phyloP scores from a whole-genome alignment of 148 eudicot genomes.

The Rhododendron kiyosumense region DNA sequence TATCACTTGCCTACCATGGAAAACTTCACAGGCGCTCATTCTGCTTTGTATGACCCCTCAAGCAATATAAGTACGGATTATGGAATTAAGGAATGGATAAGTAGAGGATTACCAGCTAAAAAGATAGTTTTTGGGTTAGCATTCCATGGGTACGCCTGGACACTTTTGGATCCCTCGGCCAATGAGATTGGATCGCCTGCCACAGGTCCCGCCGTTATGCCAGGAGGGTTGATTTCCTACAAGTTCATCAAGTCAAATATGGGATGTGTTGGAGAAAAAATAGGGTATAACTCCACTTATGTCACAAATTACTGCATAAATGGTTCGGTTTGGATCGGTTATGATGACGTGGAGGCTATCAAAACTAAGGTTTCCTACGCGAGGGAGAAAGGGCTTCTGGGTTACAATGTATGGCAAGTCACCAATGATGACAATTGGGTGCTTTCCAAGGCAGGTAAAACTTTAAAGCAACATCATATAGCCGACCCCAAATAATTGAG shows the following conservation, averaged over 20 bases:
- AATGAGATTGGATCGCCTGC: no score
- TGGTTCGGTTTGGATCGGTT: conserved; percentile 12
- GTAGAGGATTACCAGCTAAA: no score
- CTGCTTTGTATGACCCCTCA: no score
- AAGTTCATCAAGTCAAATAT: neutral
- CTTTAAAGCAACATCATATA: neutral
- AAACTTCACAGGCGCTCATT: no score
- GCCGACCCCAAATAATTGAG: neutral
- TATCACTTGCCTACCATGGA: conserved; percentile 12
- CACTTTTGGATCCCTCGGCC: no score
- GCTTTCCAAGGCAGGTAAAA: conserved; percentile 13
- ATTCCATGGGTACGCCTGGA: no score
- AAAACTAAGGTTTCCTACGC: conserved; percentile 6
- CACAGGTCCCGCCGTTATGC: neutral
- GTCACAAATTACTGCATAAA: neutral
- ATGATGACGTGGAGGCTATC: conserved; percentile 11
- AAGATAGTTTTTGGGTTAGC: no score
- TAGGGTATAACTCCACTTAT: conserved; percentile 3
- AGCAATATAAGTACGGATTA: no score
- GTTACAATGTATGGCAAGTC: conserved; percentile 11
- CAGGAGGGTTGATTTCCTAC: neutral
- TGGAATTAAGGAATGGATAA: no score
- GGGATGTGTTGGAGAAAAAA: neutral
- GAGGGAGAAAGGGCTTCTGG: neutral
- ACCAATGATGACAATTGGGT: conserved; percentile 6